phyloP scores from a whole-genome alignment of 2,329 filamentous ascomycete species.

The Escovopsis weberi region DNA sequence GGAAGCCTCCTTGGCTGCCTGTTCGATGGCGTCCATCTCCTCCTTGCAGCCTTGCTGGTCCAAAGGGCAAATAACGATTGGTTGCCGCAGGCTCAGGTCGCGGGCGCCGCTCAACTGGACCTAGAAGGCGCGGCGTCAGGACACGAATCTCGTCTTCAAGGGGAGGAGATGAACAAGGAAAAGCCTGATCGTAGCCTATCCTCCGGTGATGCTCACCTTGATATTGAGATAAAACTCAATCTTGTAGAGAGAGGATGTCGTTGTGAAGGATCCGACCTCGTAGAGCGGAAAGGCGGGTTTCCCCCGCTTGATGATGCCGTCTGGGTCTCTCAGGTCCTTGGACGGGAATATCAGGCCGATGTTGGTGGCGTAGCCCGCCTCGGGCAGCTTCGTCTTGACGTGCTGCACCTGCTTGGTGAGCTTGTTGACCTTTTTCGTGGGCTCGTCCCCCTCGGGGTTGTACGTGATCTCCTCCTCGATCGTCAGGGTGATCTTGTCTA shows the following conservation, averaged over 20 bases:
- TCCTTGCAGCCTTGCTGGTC: slow-evolving; percentile 94
- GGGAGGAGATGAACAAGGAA: too few species aligned
- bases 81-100: slow-evolving; percentile 79
- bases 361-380: slow-evolving; percentile 86
- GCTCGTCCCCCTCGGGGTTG: slow-evolving; percentile 94
- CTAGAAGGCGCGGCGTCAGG: slow-evolving; percentile 30
- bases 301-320: slow-evolving; percentile 74
- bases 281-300: slow-evolving; percentile 84
- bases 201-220: slow-evolving; percentile 46
- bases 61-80: slow-evolving; percentile 89
- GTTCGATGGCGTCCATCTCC: slow-evolving; percentile 96
- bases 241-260: slow-evolving; percentile 86
- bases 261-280: slow-evolving; percentile 80
- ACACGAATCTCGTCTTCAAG: too few species aligned
- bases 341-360: slow-evolving; percentile 81
- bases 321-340: slow-evolving; percentile 72
- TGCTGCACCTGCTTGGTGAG: slow-evolving; percentile 71
- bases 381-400: slow-evolving; percentile 73
- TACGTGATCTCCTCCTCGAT: slow-evolving; percentile 99
- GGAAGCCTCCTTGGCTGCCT: slow-evolving; percentile 84
- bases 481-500: slow-evolving; percentile 82
- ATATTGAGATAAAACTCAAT: slow-evolving; percentile 94
- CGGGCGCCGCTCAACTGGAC: slow-evolving; percentile 75
- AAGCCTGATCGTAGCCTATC: too few species aligned
- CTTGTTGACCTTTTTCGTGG: slow-evolving; percentile 76